Conservation (phyloP, 2,329 filamentous ascomycete genomes). For the Paracoccidioides brasiliensis region DNA sequence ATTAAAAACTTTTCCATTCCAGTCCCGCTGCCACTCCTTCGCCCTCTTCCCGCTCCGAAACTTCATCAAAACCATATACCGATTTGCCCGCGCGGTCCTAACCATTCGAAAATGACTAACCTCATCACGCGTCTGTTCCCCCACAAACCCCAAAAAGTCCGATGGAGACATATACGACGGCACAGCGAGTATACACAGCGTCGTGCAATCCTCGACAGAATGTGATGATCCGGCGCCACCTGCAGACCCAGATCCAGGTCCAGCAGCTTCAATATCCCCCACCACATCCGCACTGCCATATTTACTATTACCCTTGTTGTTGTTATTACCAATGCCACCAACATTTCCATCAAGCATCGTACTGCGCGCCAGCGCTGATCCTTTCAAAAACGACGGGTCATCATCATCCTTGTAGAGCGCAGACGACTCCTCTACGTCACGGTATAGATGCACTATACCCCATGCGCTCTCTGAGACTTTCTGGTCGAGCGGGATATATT, state of each 20-base stretch:
- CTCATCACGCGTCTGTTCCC: conserved; percentile 69
- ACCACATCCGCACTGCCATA: conserved; percentile 12
- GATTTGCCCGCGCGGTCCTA: conserved; percentile 72
- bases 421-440: conserved; percentile 64
- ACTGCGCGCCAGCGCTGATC: conserved; percentile 23
- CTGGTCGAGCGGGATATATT: conserved; percentile 57
- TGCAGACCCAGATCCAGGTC: not conserved
- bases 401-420: conserved; percentile 39
- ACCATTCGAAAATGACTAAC: conserved; percentile 94
- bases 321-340: conserved; percentile 8
- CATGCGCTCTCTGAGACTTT: conserved; percentile 68
- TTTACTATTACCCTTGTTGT: conserved; percentile 2
- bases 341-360: conserved; percentile 11
- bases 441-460: conserved; percentile 89
- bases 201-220: conserved; percentile 55
- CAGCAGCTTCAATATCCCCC: not conserved
- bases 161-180: conserved; percentile 85
- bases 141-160: conserved; percentile 83
- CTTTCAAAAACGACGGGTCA: conserved; percentile 27
- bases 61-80: conserved; percentile 93
- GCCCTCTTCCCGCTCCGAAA: conserved; percentile 66
- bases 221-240: not conserved
- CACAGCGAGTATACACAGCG: conserved; percentile 84
- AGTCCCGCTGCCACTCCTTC: conserved; percentile 66
- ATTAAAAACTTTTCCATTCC: conserved; percentile 89